Percentiles rank a stretch among this genome's conserved stretches.
Evolutionary conservation across 805 yeast species (phyloP).

Genomic region (Suhomyces tanzawaensis): DNA sequence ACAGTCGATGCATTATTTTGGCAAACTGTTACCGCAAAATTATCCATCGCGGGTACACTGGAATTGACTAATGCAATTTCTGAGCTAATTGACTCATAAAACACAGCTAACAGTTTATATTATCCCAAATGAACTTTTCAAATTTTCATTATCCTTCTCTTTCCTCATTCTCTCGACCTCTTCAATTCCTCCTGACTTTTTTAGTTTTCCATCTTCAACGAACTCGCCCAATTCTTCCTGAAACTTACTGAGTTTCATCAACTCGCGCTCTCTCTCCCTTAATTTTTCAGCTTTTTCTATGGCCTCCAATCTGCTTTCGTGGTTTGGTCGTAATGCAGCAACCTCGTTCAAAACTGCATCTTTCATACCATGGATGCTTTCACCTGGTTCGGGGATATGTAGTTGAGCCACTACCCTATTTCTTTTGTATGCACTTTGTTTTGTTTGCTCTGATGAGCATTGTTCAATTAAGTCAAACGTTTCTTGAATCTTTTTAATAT

Average conservation of each 20-base stretch:
- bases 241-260: conserved; percentile 59
- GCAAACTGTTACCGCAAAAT: too few species aligned
- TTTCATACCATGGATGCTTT: conserved; percentile 54
- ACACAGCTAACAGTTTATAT: too few species aligned
- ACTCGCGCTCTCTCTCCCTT: conserved; percentile 66
- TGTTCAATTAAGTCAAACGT: conserved; percentile 79
- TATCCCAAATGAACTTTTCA: conserved; percentile 46
- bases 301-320: conserved; percentile 82
- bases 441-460: conserved; percentile 75
- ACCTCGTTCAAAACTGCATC: conserved; percentile 84
- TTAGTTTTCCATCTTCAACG: conserved; percentile 73
- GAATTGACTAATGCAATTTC: neutral
- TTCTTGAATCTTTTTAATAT: conserved; percentile 73
- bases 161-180: conserved; percentile 73
- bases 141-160: conserved; percentile 67
- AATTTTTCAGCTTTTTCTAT: conserved; percentile 82
- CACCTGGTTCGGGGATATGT: conserved; percentile 62
- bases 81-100: neutral
- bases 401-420: conserved; percentile 39
- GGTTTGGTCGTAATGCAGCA: conserved; percentile 75
- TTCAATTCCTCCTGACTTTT: conserved; percentile 85
- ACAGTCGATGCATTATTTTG: too few species aligned
- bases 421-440: conserved; percentile 46
- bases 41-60: too few species aligned
- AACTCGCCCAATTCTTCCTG: conserved; percentile 83